Evolutionary conservation across 805 yeast genomes (phyloP), one percentile per base, ranked within the genome.

Genomic region (Kockiozyma suomiensis): DNA sequence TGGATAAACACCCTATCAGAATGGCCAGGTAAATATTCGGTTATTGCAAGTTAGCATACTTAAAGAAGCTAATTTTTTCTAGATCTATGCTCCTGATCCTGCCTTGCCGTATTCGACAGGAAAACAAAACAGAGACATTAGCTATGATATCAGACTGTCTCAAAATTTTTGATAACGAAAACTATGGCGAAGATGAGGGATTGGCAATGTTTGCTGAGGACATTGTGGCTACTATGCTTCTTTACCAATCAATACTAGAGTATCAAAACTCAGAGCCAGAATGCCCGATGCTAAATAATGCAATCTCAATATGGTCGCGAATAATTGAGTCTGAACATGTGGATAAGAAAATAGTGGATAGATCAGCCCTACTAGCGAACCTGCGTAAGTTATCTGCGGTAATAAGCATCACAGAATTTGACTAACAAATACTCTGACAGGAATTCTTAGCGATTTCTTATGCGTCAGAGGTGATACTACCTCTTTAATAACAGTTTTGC

Each of bases 231-330:
- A 33, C 60, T 10, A 38, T 38, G 13, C 33, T 52, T 4, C 33
- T 59, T 19, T 51, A 55, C 21, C 28, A 40, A 12, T 19, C 60
- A 10, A 35, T 55, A n/a, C 30, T 59, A 17, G 54, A 55, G 26
- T 50, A 49, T 35, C 63, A 59, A 21, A 15, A 21, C 12, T 10
- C 12, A 13, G 13, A 25, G 4, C 21, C 46, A 1, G 49, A 54
- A 10, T 47, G 56, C 10, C 37, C 42, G 13, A 3, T n/a, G 15
- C n/a, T 51, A 37, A 12, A 7, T 3, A 26, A 30, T 15, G 23
- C 43, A 2, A 54, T 57, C 12, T 12, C 37, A 23, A 40, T 46
- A 25, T 57, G 61, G 61, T 38, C 49, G 8, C 35, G 19, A 1
- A 10, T 45, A 10, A 37, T 38, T n/a, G 28, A 45, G 7, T 23